Base-by-base conservation (phyloP, 164 flowering plant species). In the Warburgia ugandensis region DNA sequence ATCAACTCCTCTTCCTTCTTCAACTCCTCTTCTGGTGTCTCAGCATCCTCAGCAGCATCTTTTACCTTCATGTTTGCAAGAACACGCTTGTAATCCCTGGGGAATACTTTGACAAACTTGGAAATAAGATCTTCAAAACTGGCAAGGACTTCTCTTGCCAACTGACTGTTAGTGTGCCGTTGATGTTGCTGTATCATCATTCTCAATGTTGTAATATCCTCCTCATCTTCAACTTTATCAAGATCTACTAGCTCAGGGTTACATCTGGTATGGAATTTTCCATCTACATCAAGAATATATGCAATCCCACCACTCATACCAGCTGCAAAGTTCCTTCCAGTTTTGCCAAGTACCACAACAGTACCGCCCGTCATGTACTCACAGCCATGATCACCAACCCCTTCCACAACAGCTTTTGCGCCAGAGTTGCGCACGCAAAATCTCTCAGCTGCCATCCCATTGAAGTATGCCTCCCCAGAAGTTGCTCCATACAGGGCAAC, bases 311-410 rank as follows among this genome's bases (percentile, higher is more conserved):
- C 99, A 65, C 99, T 94, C 99, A 94, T 94, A 47, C 99, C 99
- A 2, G 99, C 99, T 31, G 99, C 99, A 71, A 94, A 94, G 59
- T 94, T 94, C 57, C 99, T 77, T 22, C 99, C 99, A 23, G 97
- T 89, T 68, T 86, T 78, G 5, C 99, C 99, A 51, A 94, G 84
- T 37, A 94, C 88, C 32, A 89, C 87, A 40, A 89, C 97, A 19
- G 74, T 84, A n/a, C 99, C 99, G 54, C 97, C 99, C 0, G 99
- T 94, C 99, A 94, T 94, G 77, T 94, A 94, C 63, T 94, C 99
- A 44, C 99, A 94, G 12, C 99, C 99, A 65, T 94, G 99, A 68
- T 94, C 99, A 55, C 99, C 99, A 55, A 94, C 86, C 47, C 99
- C 99, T 69, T 94, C 99, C 3, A 94, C 99, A 45, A 94, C 94